A percentile compares a stretch with the other conserved stretches of the same genome.
Evolutionary conservation across 345 rosid species (phyloP).

Genomic region (Lepidium africanum): DNA sequence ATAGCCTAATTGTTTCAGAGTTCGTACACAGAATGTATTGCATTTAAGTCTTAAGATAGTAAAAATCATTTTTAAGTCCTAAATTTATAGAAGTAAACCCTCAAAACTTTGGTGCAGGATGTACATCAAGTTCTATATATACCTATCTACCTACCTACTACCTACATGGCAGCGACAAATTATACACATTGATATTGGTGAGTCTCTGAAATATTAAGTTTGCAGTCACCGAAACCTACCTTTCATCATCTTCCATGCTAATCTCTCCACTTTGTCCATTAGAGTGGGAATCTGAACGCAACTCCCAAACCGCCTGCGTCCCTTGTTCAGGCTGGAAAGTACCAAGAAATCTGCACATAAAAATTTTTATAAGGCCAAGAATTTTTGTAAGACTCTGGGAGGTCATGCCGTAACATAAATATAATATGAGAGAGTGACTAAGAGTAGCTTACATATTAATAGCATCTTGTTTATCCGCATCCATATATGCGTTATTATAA

Average conservation of each 20-base stretch:
- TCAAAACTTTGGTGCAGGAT: neutral
- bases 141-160: neutral
- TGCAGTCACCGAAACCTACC: constrained; percentile 37
- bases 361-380: neutral
- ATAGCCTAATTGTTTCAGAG: neutral
- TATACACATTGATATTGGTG: neutral
- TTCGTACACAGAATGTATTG: neutral
- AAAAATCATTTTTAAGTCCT: neutral
- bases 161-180: neutral
- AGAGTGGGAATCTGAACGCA: constrained; percentile 51
- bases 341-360: constrained; percentile 76
- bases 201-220: neutral
- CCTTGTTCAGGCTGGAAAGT: constrained; percentile 71
- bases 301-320: constrained; percentile 76
- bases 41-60: neutral
- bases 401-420: constrained; percentile 6
- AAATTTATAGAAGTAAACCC: neutral
- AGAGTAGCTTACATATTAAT: constrained; percentile 67
- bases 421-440: constrained; percentile 2
- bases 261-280: constrained; percentile 56
- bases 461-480: constrained; percentile 89
- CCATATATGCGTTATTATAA: constrained; percentile 95
- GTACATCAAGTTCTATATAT: neutral
- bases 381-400: neutral
- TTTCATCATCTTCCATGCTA: constrained; percentile 48